Percentiles rank a stretch among this genome's conserved stretches.
phyloP scores from a whole-genome alignment of 345 rosid genomes.

The Brassica incana region DNA sequence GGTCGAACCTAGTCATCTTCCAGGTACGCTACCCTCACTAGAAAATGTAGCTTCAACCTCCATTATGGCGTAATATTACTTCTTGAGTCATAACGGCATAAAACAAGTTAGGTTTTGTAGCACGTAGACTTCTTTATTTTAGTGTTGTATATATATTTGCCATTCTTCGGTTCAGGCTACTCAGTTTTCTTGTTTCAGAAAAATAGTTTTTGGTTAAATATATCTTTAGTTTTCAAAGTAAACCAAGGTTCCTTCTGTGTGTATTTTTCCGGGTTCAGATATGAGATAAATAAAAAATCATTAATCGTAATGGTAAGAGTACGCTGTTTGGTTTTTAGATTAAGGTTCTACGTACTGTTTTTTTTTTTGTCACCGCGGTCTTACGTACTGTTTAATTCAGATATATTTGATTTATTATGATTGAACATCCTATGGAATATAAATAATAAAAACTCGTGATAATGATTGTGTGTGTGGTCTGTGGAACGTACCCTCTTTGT shows the following conservation, averaged over 20 bases:
- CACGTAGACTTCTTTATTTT: constrained; percentile 15
- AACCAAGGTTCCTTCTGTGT: neutral
- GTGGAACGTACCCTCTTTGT: constrained; percentile 7
- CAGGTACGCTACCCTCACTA: constrained; percentile 45
- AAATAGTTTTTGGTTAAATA: neutral
- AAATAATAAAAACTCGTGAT: neutral
- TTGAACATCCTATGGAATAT: neutral
- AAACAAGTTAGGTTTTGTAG: constrained; percentile 3
- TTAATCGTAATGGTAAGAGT: neutral
- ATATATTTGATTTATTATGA: neutral
- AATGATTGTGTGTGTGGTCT: neutral
- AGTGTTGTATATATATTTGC: neutral
- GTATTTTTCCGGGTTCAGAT: neutral
- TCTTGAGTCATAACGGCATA: neutral
- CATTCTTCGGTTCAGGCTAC: neutral
- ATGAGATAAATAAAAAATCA: neutral
- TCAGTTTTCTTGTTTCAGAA: constrained; percentile 6
- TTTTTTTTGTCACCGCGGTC: too few species aligned
- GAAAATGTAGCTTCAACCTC: neutral
- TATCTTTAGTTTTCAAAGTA: neutral
- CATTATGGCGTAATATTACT: neutral
- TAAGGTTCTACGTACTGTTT: neutral
- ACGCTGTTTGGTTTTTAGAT: neutral
- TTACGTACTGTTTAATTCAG: neutral
- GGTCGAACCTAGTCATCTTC: constrained; percentile 73